A percentile compares a stretch with the other conserved stretches of the same genome.
phyloP scores from a whole-genome alignment of 345 rosid species.

The Gossypium ekmanianum region DNA sequence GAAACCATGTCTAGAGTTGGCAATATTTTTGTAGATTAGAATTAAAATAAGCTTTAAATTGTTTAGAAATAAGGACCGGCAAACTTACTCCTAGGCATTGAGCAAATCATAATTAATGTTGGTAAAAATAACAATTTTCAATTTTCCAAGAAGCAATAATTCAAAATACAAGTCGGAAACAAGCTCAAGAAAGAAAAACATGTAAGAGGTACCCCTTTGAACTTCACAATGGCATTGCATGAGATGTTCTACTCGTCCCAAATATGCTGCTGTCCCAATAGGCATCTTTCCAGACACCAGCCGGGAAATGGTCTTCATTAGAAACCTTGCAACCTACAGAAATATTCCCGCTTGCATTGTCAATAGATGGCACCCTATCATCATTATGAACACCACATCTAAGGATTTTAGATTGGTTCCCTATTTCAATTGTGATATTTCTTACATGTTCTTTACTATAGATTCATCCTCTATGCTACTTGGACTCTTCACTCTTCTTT shows the following conservation, averaged over 20 bases:
- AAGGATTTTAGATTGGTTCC: not conserved
- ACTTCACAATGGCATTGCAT: slow-evolving; percentile 65
- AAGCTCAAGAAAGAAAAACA: not conserved
- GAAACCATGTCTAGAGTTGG: slow-evolving; percentile 2
- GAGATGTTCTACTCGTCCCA: slow-evolving; percentile 65
- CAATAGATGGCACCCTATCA: slow-evolving; percentile 3
- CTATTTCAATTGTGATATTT: not conserved
- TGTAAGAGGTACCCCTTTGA: slow-evolving; percentile 48
- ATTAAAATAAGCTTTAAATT: not conserved
- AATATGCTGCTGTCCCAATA: slow-evolving; percentile 82
- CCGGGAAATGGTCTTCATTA: slow-evolving; percentile 89
- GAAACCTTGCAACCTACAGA: slow-evolving; percentile 86
- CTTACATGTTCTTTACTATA: not conserved
- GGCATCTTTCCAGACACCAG: slow-evolving; percentile 81
- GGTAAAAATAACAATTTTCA: not conserved
- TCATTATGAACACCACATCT: not conserved
- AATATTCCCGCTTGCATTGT: not conserved
- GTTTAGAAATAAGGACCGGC: not conserved
- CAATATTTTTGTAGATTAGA: not conserved
- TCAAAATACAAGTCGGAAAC: not conserved
- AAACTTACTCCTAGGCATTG: not conserved
- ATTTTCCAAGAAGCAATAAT: not conserved
- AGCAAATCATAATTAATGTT: not conserved
- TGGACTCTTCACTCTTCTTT: too few species aligned
- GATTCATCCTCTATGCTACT: not conserved